Conservation (phyloP, 2,329 filamentous ascomycete genomes). For the Delphinella strobiligena region DNA sequence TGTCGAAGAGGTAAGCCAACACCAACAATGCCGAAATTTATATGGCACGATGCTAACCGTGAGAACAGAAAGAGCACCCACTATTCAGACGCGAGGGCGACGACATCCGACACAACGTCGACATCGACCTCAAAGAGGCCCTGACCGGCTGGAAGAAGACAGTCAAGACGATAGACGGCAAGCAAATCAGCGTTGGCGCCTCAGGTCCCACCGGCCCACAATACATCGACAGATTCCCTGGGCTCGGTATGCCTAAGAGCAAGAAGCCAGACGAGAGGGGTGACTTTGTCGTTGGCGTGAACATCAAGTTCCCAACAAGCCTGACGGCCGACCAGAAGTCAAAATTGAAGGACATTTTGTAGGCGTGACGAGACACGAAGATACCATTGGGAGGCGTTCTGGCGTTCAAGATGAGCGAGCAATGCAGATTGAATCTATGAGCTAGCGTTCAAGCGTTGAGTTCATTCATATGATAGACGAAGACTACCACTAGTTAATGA, state of each 20-base stretch:
- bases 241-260: slow-evolving; percentile 85
- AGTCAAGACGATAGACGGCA: slow-evolving; percentile 87
- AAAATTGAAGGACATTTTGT: slow-evolving; percentile 66
- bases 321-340: slow-evolving; percentile 70
- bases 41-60: no score
- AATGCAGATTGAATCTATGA: no score
- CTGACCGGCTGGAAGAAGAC: slow-evolving; percentile 87
- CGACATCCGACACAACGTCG: slow-evolving; percentile 66
- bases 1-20: slow-evolving; percentile 60
- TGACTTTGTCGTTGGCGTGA: slow-evolving; percentile 79
- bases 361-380: slow-evolving; percentile 6
- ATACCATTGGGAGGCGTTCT: background rate
- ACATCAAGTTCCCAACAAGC: slow-evolving; percentile 78
- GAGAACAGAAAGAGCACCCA: slow-evolving; percentile 60
- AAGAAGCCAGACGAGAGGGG: slow-evolving; percentile 79
- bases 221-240: slow-evolving; percentile 68
- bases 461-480: no score
- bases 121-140: slow-evolving; percentile 83
- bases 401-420: no score
- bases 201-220: slow-evolving; percentile 76
- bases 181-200: slow-evolving; percentile 68
- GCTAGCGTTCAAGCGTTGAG: no score
- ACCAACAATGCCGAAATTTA: no score
- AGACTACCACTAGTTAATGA: no score
- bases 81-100: slow-evolving; percentile 80